phyloP scores from a whole-genome alignment of 441 rosid genomes.

The Isatis lusitanica region DNA sequence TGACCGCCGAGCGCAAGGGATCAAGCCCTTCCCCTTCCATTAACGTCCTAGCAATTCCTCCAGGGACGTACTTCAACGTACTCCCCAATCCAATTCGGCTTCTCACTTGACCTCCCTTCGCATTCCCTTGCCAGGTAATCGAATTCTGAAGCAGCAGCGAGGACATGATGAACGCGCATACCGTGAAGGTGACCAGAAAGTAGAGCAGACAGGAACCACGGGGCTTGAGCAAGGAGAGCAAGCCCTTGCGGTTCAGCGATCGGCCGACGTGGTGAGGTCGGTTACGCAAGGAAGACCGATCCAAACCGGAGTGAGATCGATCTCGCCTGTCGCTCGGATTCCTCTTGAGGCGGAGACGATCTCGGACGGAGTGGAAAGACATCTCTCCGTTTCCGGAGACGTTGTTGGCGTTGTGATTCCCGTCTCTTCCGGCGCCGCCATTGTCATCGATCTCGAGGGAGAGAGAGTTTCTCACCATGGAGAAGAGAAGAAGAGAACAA shows the following conservation, averaged over 20 bases:
- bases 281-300: conserved; percentile 49
- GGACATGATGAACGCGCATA: conserved; percentile 74
- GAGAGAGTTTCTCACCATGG: conserved; percentile 40
- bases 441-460: conserved; percentile 54
- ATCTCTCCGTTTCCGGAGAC: conserved; percentile 34
- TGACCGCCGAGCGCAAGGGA: conserved; percentile 43
- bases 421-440: conserved; percentile 40
- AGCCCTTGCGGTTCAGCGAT: conserved; percentile 53
- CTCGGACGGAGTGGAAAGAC: conserved; percentile 59
- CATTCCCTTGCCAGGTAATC: conserved; percentile 65
- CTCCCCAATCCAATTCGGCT: conserved; percentile 62
- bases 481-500: background rate
- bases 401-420: conserved; percentile 28
- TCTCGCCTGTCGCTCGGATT: conserved; percentile 46
- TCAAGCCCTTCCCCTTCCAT: conserved; percentile 57
- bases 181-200: conserved; percentile 57
- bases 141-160: conserved; percentile 83
- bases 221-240: conserved; percentile 48
- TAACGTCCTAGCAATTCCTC: conserved; percentile 37
- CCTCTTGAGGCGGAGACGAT: conserved; percentile 64
- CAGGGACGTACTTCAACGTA: conserved; percentile 61
- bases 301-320: conserved; percentile 42
- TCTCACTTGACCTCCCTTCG: conserved; percentile 38
- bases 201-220: conserved; percentile 70
- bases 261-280: conserved; percentile 44